phyloP scores from a whole-genome alignment of 805 yeast species.

The Kodamaea leandrae region DNA sequence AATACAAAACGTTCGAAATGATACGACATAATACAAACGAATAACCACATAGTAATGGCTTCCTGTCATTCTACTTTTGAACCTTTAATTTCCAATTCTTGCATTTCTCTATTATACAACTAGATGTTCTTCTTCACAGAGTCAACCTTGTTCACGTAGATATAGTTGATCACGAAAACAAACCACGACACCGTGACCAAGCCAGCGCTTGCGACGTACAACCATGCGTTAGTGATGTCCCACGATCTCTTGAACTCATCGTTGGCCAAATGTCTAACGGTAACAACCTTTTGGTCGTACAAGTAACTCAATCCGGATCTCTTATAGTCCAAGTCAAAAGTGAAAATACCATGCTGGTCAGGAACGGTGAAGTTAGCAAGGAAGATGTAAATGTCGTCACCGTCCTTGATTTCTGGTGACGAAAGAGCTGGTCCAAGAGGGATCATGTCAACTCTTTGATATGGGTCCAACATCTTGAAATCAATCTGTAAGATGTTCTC shows the following conservation, averaged over 20 bases:
- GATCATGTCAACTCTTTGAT: slow-evolving; percentile 71
- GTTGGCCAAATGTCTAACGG: slow-evolving; percentile 91
- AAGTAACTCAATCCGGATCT: slow-evolving; percentile 74
- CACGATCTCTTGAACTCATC: slow-evolving; percentile 92
- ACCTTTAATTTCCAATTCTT: too few relatives aligned
- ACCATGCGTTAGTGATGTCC: slow-evolving; percentile 93
- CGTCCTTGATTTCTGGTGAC: slow-evolving; percentile 29
- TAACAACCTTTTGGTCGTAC: slow-evolving; percentile 62
- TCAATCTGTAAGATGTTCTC: slow-evolving; percentile 74
- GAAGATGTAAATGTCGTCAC: slow-evolving; percentile 48
- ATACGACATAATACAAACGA: too few relatives aligned
- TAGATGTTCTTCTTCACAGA: slow-evolving; percentile 25
- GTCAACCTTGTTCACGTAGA: slow-evolving; percentile 38
- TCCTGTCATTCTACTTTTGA: too few relatives aligned
- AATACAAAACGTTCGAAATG: too few relatives aligned
- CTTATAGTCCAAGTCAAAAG: slow-evolving; percentile 74
- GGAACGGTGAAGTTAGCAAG: slow-evolving; percentile 68
- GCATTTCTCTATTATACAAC: neutral
- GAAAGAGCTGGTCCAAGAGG: slow-evolving; percentile 40
- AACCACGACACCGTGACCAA: slow-evolving; percentile 77
- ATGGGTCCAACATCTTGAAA: slow-evolving; percentile 90
- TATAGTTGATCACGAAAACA: slow-evolving; percentile 65
- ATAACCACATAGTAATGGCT: too few relatives aligned
- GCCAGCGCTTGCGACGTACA: slow-evolving; percentile 69
- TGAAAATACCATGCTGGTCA: slow-evolving; percentile 96